Base-by-base conservation (phyloP, 1,284 basidiomycete genomes). In the Takashimella koratensis region DNA sequence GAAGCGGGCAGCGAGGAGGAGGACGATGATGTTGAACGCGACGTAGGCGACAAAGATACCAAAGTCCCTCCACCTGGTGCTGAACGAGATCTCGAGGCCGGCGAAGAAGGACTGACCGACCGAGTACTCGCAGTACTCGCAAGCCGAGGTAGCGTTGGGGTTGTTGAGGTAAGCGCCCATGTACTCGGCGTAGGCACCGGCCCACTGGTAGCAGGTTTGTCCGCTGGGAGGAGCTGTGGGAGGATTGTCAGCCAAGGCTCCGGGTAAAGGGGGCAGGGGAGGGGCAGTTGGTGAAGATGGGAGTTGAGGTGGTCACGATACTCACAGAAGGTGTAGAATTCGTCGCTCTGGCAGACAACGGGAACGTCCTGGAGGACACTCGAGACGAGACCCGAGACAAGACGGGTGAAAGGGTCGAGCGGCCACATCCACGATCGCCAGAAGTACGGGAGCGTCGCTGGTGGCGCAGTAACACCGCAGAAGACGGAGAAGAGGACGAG, bases 91-190 rank as follows among this genome's bases (percentile, higher is more conserved):
- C 58, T 86, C 85, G 48, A 95, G 62, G 22, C 53, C 49, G 40
- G 56, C 36, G 46, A 60, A 67, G 57, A 68, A 68, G 48, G 44
- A 47, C 48, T 72, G 61, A 13, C 73, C 73, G 41, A 59, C 49
- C 19, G 46, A 39, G 62, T 69, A 72, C 56, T 70, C 69, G 58
- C 74, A 76, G 63, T 67, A 74, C 52, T 76, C 70, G 65, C 78
- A 75, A 39, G 65, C 57, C 16, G 67, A 70, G 21, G 68, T 70
- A 1, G 71, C 58, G 45, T 67, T 53, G 13, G 82, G 81, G 71
- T 94, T 87, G 60, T 86, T 80, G 40, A 96, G 73, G 76, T 96
- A 96, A 0, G 90, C 93, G 3, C 84, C 85, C 61, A 82, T 81
- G 3, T 74, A 76, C 2, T 65, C 62, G 5, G 86, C 83, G 66